Conservation (phyloP, 2,329 filamentous ascomycete genomes). For the Juglanconis oblonga region DNA sequence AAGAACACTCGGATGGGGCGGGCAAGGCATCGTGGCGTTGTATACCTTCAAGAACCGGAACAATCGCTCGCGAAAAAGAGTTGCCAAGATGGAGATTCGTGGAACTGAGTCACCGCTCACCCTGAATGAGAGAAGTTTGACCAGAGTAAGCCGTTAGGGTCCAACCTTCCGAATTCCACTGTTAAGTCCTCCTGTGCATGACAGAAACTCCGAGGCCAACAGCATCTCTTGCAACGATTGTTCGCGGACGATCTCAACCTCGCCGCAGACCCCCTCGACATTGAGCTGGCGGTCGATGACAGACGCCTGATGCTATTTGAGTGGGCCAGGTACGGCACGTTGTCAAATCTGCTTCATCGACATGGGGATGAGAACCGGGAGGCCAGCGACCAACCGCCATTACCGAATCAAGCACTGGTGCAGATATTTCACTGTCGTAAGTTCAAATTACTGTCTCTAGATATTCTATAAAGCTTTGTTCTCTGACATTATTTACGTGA, state of each 20-base stretch:
- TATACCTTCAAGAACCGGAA: not conserved
- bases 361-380: not conserved
- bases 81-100: too few relatives aligned
- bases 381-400: not conserved
- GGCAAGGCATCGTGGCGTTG: not conserved
- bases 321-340: not conserved
- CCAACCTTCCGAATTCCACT: not conserved
- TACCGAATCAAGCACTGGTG: not conserved
- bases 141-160: not conserved
- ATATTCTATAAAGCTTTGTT: not conserved
- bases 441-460: not conserved
- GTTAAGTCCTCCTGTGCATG: not conserved
- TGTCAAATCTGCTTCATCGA: not conserved
- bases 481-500: not conserved
- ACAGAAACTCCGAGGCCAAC: not conserved
- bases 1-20: not conserved
- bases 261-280: not conserved
- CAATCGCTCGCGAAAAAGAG: not conserved
- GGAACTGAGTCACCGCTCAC: too few relatives aligned
- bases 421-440: not conserved
- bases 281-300: not conserved
- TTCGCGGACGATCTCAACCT: not conserved
- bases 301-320: not conserved
- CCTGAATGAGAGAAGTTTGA: not conserved
- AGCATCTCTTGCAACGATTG: not conserved